Conservation (phyloP, 441 rosid genomes). For the Jatropha multifida region DNA sequence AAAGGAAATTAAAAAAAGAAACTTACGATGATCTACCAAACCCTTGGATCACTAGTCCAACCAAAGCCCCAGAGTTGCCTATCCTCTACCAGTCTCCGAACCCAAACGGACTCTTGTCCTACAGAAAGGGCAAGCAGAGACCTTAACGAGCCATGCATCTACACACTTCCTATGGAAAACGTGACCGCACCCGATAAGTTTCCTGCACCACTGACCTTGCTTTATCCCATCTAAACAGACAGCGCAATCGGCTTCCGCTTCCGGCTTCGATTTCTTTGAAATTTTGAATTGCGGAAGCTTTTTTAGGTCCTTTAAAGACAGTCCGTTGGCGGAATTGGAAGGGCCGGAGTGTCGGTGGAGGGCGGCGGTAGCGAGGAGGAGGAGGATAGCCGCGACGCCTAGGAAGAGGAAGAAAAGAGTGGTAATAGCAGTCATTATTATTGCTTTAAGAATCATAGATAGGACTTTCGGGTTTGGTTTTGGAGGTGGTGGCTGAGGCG, state of each 20-base stretch:
- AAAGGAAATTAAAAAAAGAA: background rate
- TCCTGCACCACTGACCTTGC: constrained; percentile 75
- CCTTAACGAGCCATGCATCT: constrained; percentile 67
- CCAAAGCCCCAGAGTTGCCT: constrained; percentile 31
- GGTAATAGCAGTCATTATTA: constrained; percentile 49
- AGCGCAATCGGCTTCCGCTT: constrained; percentile 40
- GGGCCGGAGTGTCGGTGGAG: constrained; percentile 42
- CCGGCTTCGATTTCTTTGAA: constrained; percentile 21
- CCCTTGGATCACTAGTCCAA: constrained; percentile 28
- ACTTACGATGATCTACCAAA: constrained; percentile 40
- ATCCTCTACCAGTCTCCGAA: constrained; percentile 19
- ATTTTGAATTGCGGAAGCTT: constrained; percentile 62
- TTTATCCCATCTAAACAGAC: constrained; percentile 63
- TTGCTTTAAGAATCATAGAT: constrained; percentile 46
- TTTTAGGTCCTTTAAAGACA: constrained; percentile 47
- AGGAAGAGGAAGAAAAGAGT: constrained; percentile 64
- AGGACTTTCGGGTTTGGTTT: constrained; percentile 48
- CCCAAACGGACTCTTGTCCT: constrained; percentile 42
- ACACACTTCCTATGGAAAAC: constrained; percentile 66
- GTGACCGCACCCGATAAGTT: constrained; percentile 59
- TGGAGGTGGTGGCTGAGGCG: constrained; percentile 21
- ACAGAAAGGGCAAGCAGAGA: constrained; percentile 61
- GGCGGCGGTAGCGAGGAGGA: constrained; percentile 52
- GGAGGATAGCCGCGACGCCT: constrained; percentile 55
- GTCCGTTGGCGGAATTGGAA: constrained; percentile 35